Evolutionary conservation across 2,329 filamentous ascomycete genomes (phyloP).

Genomic region (Pseudogymnoascus sp.): DNA sequence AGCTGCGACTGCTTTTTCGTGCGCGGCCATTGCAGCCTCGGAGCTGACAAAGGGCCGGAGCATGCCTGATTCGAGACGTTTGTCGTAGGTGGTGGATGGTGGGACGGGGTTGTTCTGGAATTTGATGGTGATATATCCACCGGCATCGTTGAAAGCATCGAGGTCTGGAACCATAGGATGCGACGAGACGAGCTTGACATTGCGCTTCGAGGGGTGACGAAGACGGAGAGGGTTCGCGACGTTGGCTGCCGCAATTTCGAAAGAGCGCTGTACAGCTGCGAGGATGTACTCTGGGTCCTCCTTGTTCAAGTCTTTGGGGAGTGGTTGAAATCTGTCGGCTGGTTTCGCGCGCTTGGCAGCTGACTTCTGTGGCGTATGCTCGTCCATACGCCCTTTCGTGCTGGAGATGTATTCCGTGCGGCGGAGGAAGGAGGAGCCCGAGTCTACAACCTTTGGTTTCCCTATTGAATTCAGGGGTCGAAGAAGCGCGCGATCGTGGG

Average conservation of each 20-base stretch:
- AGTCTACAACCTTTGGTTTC: constrained; percentile 67
- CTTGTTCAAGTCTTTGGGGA: constrained; percentile 42
- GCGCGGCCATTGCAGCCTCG: constrained; percentile 44
- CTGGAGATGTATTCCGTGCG: constrained; percentile 89
- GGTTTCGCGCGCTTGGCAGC: constrained; percentile 34
- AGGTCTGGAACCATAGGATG: constrained; percentile 56
- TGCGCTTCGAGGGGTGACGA: constrained; percentile 47
- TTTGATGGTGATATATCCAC: constrained; percentile 61
- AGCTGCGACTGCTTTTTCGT: constrained; percentile 40
- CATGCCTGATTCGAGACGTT: constrained; percentile 51
- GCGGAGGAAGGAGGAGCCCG: constrained; percentile 84
- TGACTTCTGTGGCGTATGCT: constrained; percentile 32
- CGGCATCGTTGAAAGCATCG: constrained; percentile 60
- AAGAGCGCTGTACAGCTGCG: constrained; percentile 57
- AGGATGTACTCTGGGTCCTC: constrained; percentile 58
- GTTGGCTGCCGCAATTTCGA: constrained; percentile 44
- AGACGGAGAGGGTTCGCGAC: constrained; percentile 46
- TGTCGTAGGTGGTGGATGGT: constrained; percentile 44
- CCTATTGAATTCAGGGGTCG: constrained; percentile 76
- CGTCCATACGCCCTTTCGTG: constrained; percentile 41
- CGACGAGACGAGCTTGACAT: constrained; percentile 49
- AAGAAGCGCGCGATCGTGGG: constrained; percentile 75
- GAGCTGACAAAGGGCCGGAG: constrained; percentile 51
- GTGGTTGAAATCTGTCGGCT: constrained; percentile 36
- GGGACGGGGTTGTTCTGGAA: constrained; percentile 57